Base-by-base conservation (phyloP, 164 flowering plant genomes). In the Stephania cephalantha region DNA sequence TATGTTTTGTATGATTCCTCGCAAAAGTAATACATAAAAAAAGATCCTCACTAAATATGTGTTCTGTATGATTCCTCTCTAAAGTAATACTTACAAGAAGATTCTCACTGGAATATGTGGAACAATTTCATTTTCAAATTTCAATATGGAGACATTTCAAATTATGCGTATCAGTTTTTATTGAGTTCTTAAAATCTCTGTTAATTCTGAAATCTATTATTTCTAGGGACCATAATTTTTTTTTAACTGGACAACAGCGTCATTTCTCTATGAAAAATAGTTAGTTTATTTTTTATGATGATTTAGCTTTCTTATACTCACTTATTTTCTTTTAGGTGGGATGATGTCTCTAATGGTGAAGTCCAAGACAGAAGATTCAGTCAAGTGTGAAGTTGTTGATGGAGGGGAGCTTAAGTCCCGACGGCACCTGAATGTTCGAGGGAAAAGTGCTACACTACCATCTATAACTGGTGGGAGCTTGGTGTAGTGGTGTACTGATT, bases 341-440 rank as follows among this genome's bases (percentile, higher is more conserved):
- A 96, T 96, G 99, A 94, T 96, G 98, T 92, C 99, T 66, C 81
- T 96, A 15, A 1, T 84, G 71, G 99, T 96, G 79, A 96, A 89
- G 82, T 92, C 91, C 74, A 96, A 92, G 89, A 92, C 93, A 71
- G 90, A 86, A 77, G 98, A 92, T 74, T 90, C 92, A 46, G 99
- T 95, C 18, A 89, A 86, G 81, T 95, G 99, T 83, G 96, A 90
- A 86, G 99, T 96, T 71, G 83, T 96, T 84, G 98, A 96, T 84
- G 99, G 99, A 74, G 99, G 99, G 71, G 97, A 94, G 79, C 98
- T 96, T 10, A 91, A 94, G 81, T 94, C 99, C 46, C 90, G 99
- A 76, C 79, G 98, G 4, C 99, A 96, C 85, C 80, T 96, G 74
- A 96, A 96, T 90, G 99, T 96, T 79, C 86, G 98, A 74, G 99